Evolutionary conservation across 306 rosid genomes (phyloP), one percentile per base, ranked within the genome.

Genomic region (Rubus idaeus): DNA sequence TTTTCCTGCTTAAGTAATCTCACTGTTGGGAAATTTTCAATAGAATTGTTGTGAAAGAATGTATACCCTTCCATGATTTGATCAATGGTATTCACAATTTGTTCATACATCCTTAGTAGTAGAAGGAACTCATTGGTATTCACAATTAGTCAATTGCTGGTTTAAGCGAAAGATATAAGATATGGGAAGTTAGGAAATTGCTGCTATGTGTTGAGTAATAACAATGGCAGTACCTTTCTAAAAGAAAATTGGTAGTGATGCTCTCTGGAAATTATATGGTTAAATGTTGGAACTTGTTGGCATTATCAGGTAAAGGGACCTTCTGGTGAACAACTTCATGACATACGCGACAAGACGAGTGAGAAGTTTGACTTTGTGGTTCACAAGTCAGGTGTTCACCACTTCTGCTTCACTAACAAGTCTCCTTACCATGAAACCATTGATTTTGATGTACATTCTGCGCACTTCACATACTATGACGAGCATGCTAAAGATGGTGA

Each of bases 401-500:
- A 76, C 55, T 92, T 90, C 62, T 87, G 96, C 85, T 92, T 92
- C 85, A 90, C 78, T 45, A 90, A 89, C 86, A 90, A 87, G 79
- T 90, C 96, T 82, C 94, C 92, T 51, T 90, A 89, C 67, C 91
- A 89, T n/a, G 96, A 90, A 78, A 89, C 92, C 4, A 52, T 92
- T 10, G 94, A 90, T 78, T 92, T 92, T 71, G 96, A 92, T 77
- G 97, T 89, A 18, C 98, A 91, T 60, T 92, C 89, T 42, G 90
- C 90, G 35, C 99, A 91, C 84, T 89, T 91, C 76, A 78, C 93
- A 3, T 87, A 87, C 78, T 78, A 72, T 47, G 98, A 92, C 57
- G 90, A 89, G 84, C 98, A 96, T 80, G 98, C 97, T 23, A 91
- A 96, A 88, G 99, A 96, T 57, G 99, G 99, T 96, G 55, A 90